Evolutionary conservation across 495 filamentous ascomycete genomes (phyloP).

Genomic region (Elasticomyces elasticus): DNA sequence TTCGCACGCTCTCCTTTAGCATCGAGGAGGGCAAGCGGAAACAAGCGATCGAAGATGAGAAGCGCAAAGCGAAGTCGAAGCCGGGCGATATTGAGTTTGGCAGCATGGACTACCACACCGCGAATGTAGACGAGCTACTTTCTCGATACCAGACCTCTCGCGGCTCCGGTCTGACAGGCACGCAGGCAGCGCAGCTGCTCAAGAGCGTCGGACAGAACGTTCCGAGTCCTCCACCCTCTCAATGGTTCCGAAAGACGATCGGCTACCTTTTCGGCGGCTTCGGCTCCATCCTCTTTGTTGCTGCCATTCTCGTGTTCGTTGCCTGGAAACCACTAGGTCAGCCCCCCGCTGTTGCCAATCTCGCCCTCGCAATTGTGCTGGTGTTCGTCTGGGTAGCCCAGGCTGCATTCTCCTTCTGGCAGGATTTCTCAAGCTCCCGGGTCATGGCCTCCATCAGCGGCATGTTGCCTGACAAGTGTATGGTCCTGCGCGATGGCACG

Average conservation of each 20-base stretch:
- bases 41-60: constrained; percentile 23
- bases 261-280: constrained; percentile 66
- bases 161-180: constrained; percentile 40
- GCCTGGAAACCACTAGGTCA: constrained; percentile 61
- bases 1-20: constrained; percentile 35
- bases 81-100: constrained; percentile 37
- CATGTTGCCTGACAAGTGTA: constrained; percentile 58
- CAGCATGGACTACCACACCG: constrained; percentile 46
- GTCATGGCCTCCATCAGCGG: constrained; percentile 30
- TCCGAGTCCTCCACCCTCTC: constrained; percentile 48
- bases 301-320: constrained; percentile 54
- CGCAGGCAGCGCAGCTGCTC: constrained; percentile 39
- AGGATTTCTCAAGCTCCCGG: constrained; percentile 29
- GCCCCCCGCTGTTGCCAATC: constrained; percentile 53
- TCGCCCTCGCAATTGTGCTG: constrained; percentile 57
- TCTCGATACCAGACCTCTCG: constrained; percentile 43
- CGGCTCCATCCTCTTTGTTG: constrained; percentile 52
- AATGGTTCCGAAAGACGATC: constrained; percentile 45
- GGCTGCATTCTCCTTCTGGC: constrained; percentile 45
- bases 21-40: constrained; percentile 43
- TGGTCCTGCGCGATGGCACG: constrained; percentile 49
- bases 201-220: constrained; percentile 53
- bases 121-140: constrained; percentile 45
- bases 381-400: constrained; percentile 56
- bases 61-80: constrained; percentile 35